Conservation (phyloP, 331 rosid species). For the Erythrophleum ivorense region DNA sequence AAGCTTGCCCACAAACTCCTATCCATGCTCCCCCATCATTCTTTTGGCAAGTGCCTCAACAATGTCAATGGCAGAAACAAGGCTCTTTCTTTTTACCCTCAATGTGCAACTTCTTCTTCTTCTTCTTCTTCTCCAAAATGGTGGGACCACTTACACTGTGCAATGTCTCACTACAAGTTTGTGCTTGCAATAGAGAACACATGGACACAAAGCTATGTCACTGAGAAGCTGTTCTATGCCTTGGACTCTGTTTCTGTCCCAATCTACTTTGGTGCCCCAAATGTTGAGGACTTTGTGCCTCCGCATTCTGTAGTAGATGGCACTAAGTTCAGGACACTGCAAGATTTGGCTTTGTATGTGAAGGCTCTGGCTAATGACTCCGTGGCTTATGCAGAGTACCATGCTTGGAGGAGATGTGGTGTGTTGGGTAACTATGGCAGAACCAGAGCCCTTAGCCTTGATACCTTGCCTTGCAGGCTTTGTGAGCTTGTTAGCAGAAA, state of each 20-base stretch:
- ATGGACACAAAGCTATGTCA: constrained; percentile 80
- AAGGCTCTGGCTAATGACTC: constrained; percentile 63
- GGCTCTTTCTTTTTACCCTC: constrained; percentile 85
- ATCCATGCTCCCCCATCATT: constrained; percentile 75
- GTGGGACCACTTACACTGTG: constrained; percentile 99
- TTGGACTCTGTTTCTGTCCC: constrained; percentile 89
- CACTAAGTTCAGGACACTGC: constrained; percentile 53
- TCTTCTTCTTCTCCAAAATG: constrained; percentile 61
- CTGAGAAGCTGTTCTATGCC: constrained; percentile 90
- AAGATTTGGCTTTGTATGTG: constrained; percentile 64
- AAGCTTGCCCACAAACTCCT: constrained; percentile 75
- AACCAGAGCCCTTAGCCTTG: constrained; percentile 66
- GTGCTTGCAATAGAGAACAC: constrained; percentile 97
- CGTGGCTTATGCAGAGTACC: constrained; percentile 70
- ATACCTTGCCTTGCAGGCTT: constrained; percentile 68
- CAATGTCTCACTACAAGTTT: constrained; percentile 96
- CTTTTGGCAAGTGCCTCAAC: constrained; percentile 93
- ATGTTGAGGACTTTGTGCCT: constrained; percentile 66
- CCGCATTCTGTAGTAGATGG: constrained; percentile 78
- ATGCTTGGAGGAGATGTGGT: constrained; percentile 82
- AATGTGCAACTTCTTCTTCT: constrained; percentile 61
- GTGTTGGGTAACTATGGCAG: constrained; percentile 51
- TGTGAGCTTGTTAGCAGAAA: constrained; percentile 61
- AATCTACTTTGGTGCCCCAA: constrained; percentile 87
- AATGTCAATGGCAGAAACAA: constrained; percentile 82